Conservation (phyloP, 73 alveolate genomes). For the Diophrys sp. region DNA sequence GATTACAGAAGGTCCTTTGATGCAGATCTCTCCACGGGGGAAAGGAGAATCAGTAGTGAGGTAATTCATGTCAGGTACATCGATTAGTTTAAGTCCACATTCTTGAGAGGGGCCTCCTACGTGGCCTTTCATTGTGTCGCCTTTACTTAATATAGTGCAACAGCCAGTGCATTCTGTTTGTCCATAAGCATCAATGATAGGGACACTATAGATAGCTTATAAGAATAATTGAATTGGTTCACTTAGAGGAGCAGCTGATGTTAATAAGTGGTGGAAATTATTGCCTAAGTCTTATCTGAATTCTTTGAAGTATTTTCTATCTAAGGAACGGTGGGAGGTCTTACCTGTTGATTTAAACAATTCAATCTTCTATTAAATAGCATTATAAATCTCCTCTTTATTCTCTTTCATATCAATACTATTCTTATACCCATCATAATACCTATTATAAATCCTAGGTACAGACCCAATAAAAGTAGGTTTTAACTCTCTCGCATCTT, state of each 20-base stretch:
- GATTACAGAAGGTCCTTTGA: conserved; percentile 83
- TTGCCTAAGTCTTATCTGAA: no score
- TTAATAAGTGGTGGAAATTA: no score
- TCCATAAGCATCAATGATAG: conserved; percentile 91
- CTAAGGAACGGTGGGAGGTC: no score
- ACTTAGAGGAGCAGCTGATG: no score
- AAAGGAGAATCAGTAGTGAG: conserved; percentile 65
- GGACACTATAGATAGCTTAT: no score
- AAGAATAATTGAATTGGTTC: no score
- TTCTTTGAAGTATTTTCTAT: no score
- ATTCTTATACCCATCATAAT: conserved; percentile 57
- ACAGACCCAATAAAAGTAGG: conserved; percentile 66
- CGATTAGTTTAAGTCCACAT: conserved; percentile 67
- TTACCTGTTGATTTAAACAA: background rate
- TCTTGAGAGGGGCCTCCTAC: conserved; percentile 78
- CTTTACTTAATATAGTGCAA: conserved; percentile 36
- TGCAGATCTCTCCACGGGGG: conserved; percentile 95
- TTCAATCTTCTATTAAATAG: no score
- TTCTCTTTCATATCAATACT: conserved; percentile 16
- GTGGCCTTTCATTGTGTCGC: conserved; percentile 74
- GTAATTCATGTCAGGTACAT: conserved; percentile 87
- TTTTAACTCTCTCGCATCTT: conserved; percentile 63
- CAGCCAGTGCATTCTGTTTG: conserved; percentile 92
- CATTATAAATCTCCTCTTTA: background rate
- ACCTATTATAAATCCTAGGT: conserved; percentile 76